Conservation (phyloP, 1,139 yeast genomes). For the Zygotorulaspora mrakii region DNA sequence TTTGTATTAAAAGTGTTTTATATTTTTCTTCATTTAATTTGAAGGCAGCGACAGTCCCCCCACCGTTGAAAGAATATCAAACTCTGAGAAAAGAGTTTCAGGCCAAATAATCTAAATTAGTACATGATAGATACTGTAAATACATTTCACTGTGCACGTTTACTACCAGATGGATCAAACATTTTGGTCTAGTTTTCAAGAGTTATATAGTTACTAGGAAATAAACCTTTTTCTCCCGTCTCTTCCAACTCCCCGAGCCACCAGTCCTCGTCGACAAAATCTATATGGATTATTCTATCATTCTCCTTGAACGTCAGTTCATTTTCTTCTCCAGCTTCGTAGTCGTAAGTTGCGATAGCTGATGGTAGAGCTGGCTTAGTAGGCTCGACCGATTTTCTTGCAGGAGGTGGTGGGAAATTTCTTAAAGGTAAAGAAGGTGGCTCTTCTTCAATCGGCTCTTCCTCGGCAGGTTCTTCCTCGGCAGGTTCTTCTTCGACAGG, state of each 20-base stretch:
- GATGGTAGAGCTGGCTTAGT: constrained; percentile 40
- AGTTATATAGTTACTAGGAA: constrained; percentile 86
- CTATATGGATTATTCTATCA: constrained; percentile 74
- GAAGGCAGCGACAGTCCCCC: too few species aligned
- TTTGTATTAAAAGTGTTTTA: too few species aligned
- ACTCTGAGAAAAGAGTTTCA: too few species aligned
- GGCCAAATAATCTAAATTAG: too few species aligned
- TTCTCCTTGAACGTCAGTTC: constrained; percentile 83
- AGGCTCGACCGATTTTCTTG: constrained; percentile 34
- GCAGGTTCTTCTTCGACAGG: constrained; percentile 17
- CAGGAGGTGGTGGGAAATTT: constrained; percentile 35
- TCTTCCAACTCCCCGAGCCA: constrained; percentile 74
- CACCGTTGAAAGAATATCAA: too few species aligned
- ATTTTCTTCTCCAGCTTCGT: constrained; percentile 86
- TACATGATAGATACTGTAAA: too few species aligned
- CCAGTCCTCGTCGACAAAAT: constrained; percentile 93
- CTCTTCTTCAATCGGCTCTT: constrained; percentile 7
- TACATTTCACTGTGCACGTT: too few species aligned
- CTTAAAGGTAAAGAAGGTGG: constrained; percentile 18
- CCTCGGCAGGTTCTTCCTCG: constrained; percentile 12
- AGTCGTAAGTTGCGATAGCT: constrained; percentile 80
- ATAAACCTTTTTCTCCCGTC: constrained; percentile 73
- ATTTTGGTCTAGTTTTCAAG: constrained; percentile 36
- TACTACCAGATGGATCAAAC: too few species aligned
- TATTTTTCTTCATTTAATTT: too few species aligned